A percentile compares a stretch with the other conserved stretches of the same genome.
These are phyloP conservation scores for Dactylorhiza incarnata DNA, from an alignment of 106 monocot species.

Conservation along the genomic window DNA sequence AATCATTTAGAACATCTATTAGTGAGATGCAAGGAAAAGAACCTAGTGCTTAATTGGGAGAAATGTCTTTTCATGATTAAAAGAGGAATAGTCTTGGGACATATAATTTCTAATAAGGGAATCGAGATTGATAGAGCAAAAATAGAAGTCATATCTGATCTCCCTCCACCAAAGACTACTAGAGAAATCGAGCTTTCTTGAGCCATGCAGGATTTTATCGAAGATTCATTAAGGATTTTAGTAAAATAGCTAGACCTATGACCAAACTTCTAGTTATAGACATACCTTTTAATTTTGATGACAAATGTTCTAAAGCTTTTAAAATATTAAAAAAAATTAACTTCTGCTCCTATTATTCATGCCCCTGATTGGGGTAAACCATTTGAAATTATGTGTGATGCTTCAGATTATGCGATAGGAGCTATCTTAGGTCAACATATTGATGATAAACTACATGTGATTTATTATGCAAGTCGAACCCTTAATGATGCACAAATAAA, in stretches of 20 bases:
- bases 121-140: background rate
- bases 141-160: background rate
- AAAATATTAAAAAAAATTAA: background rate
- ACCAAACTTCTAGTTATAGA: background rate
- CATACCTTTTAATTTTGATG: background rate
- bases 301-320: background rate
- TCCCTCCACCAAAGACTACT: background rate
- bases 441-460: background rate
- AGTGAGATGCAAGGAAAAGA: background rate
- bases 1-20: background rate
- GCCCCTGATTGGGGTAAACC: background rate
- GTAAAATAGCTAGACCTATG: background rate
- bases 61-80: conserved; percentile 6
- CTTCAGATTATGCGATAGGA: conserved; percentile 4
- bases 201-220: background rate
- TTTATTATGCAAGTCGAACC: background rate
- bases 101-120: background rate
- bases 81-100: background rate
- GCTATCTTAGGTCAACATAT: background rate
- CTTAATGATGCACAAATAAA: background rate
- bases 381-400: conserved; percentile 7
- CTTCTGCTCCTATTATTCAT: background rate
- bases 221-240: background rate
- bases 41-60: background rate
- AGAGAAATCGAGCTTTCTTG: background rate